Percentiles rank a stretch among this genome's conserved stretches.
These are phyloP conservation scores for Pistacia atlantica DNA, from an alignment of 345 rosid species.

Conservation along the genomic window DNA sequence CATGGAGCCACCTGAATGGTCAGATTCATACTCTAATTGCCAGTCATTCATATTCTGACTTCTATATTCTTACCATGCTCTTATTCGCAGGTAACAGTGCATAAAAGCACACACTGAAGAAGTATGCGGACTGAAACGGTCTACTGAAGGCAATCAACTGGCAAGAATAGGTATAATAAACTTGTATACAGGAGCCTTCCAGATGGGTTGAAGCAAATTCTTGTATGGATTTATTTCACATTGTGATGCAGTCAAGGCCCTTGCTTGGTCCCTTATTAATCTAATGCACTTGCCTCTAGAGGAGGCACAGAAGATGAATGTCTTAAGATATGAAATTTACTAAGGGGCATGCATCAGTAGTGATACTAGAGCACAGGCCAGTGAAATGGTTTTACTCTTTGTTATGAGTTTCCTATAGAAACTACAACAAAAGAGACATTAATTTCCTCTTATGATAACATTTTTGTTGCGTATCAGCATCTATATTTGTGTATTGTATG, in stretches of 20 bases:
- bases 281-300: conserved; percentile 51
- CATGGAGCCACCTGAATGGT: too few species aligned
- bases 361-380: too few species aligned
- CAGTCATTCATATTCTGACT: background rate
- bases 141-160: conserved; percentile 39
- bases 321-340: conserved; percentile 45
- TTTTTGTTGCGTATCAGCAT: too few species aligned
- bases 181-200: conserved; percentile 46
- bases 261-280: conserved; percentile 60
- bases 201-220: conserved; percentile 30
- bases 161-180: conserved; percentile 27
- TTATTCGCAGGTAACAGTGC: conserved; percentile 34
- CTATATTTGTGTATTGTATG: background rate
- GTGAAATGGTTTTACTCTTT: background rate
- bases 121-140: conserved; percentile 58
- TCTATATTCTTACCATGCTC: background rate
- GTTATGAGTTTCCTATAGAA: background rate
- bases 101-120: conserved; percentile 23
- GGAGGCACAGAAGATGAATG: conserved; percentile 48
- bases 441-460: too few species aligned
- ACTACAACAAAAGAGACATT: background rate
- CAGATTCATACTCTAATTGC: background rate
- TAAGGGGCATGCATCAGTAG: background rate
- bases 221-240: conserved; percentile 40
- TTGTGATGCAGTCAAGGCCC: conserved; percentile 54